A percentile compares a stretch with the other conserved stretches of the same genome.
phyloP scores from a whole-genome alignment of 352 stramenopile genomes.

The Halophytophthora batemanensis region DNA sequence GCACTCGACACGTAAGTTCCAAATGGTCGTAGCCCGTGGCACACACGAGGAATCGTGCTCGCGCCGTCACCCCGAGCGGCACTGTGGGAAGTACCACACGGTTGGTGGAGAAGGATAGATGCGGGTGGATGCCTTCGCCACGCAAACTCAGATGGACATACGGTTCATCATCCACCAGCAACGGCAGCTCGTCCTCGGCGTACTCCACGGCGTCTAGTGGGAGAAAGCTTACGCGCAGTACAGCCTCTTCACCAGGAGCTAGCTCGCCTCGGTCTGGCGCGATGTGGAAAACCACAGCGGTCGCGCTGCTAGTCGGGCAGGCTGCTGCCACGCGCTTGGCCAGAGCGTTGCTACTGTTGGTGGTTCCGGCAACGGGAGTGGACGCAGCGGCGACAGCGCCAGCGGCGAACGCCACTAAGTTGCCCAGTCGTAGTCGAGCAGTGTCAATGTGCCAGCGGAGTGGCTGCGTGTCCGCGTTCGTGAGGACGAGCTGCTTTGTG shows the following conservation, averaged over 20 bases:
- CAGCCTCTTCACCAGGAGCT: conserved; percentile 66
- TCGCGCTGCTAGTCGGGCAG: conserved; percentile 27
- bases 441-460: conserved; percentile 85
- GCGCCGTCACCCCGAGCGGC: conserved; percentile 75
- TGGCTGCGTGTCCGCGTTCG: conserved; percentile 56
- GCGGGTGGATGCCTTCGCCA: conserved; percentile 88
- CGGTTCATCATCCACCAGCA: conserved; percentile 63
- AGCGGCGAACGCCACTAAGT: conserved; percentile 23
- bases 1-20: conserved; percentile 80
- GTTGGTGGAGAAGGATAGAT: conserved; percentile 88
- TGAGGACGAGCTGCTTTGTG: conserved; percentile 73
- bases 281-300: conserved; percentile 73
- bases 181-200: conserved; percentile 60
- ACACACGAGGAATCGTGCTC: conserved; percentile 66
- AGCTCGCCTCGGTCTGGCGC: conserved; percentile 79
- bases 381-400: conserved; percentile 12
- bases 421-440: conserved; percentile 17
- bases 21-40: conserved; percentile 92
- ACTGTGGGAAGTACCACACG: conserved; percentile 88
- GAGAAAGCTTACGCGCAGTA: conserved; percentile 85
- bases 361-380: background rate
- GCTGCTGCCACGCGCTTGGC: conserved; percentile 28
- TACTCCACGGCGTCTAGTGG: conserved; percentile 80
- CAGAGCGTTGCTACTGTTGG: conserved; percentile 4
- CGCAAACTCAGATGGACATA: conserved; percentile 84